Conservation (phyloP, 768 basidiomycete species). For the Collybia sp. region DNA sequence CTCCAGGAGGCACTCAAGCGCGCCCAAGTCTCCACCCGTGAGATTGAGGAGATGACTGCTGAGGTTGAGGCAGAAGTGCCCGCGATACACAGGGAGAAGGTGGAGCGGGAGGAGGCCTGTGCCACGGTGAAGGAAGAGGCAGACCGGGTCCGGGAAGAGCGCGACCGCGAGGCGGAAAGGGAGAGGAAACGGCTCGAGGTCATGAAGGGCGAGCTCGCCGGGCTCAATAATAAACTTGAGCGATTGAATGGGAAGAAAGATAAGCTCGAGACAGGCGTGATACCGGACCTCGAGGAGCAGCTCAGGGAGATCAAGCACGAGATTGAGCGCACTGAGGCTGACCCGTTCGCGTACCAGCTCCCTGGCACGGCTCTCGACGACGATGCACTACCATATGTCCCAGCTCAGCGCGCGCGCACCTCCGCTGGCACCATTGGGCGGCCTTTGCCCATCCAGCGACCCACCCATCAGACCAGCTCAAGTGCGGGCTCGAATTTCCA, state of each 20-base stretch:
- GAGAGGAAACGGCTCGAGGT: slow-evolving; percentile 50
- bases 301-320: slow-evolving; percentile 56
- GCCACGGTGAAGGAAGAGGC: slow-evolving; percentile 42
- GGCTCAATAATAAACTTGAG: slow-evolving; percentile 60
- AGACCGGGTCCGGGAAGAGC: slow-evolving; percentile 35
- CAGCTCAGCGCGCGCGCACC: slow-evolving; percentile 11
- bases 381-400: slow-evolving; percentile 15
- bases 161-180: slow-evolving; percentile 40
- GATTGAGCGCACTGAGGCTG: slow-evolving; percentile 41
- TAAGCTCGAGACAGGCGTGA: slow-evolving; percentile 50
- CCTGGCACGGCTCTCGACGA: slow-evolving; percentile 10
- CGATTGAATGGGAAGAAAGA: slow-evolving; percentile 61
- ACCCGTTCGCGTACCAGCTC: slow-evolving; percentile 13
- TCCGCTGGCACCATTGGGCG: slow-evolving; percentile 15
- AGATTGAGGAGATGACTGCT: slow-evolving; percentile 38
- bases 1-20: slow-evolving; percentile 87
- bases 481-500: background rate
- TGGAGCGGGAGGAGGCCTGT: slow-evolving; percentile 39
- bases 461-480: slow-evolving; percentile 9
- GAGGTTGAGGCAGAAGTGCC: slow-evolving; percentile 44
- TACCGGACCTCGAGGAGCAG: slow-evolving; percentile 68
- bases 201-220: slow-evolving; percentile 53
- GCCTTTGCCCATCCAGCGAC: slow-evolving; percentile 20
- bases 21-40: slow-evolving; percentile 52
- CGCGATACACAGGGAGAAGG: slow-evolving; percentile 29